A percentile compares a stretch with the other conserved stretches of the same genome.
phyloP scores from a whole-genome alignment of 2,329 filamentous ascomycete species.

The Scopulariopsis brevicaulis region DNA sequence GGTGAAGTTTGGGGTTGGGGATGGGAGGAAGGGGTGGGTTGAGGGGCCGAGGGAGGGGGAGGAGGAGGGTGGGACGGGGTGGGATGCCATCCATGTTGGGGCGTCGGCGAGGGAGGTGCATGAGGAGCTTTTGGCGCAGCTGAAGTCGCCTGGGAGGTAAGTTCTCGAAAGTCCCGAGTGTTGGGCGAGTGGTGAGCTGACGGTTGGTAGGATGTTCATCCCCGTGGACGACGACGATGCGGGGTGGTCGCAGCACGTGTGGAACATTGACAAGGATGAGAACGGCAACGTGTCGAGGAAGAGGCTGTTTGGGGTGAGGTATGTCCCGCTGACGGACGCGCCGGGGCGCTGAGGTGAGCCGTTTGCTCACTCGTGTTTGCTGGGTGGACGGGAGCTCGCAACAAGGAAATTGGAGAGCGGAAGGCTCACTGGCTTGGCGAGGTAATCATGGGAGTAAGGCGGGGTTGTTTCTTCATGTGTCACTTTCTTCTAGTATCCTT shows the following conservation, averaged over 20 bases:
- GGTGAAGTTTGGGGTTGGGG: conserved; percentile 63
- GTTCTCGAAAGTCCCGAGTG: conserved; percentile 7
- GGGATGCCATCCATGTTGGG: conserved; percentile 93
- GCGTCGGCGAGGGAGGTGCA: conserved; percentile 72
- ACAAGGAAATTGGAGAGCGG: background rate
- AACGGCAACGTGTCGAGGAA: conserved; percentile 49
- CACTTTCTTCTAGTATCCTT: background rate
- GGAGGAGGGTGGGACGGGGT: conserved; percentile 43
- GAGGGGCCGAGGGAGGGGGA: conserved; percentile 29
- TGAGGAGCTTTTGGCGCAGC: conserved; percentile 59
- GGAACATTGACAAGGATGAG: conserved; percentile 60
- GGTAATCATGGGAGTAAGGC: background rate
- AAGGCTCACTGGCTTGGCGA: background rate
- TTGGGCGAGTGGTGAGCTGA: conserved; percentile 6
- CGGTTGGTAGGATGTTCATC: conserved; percentile 53
- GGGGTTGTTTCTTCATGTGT: background rate
- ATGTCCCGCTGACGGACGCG: conserved; percentile 67
- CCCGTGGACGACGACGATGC: conserved; percentile 50
- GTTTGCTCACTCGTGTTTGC: background rate
- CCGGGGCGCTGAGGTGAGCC: conserved; percentile 20
- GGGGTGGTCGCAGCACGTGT: conserved; percentile 51
- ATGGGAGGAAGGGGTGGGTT: conserved; percentile 58
- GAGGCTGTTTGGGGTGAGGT: conserved; percentile 59
- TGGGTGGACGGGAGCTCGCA: background rate
- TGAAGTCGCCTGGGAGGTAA: conserved; percentile 62